Evolutionary conservation across 2,329 filamentous ascomycete species (phyloP), one percentile per base, ranked within the genome.

Genomic region (Fusarium sterilihyphosum): DNA sequence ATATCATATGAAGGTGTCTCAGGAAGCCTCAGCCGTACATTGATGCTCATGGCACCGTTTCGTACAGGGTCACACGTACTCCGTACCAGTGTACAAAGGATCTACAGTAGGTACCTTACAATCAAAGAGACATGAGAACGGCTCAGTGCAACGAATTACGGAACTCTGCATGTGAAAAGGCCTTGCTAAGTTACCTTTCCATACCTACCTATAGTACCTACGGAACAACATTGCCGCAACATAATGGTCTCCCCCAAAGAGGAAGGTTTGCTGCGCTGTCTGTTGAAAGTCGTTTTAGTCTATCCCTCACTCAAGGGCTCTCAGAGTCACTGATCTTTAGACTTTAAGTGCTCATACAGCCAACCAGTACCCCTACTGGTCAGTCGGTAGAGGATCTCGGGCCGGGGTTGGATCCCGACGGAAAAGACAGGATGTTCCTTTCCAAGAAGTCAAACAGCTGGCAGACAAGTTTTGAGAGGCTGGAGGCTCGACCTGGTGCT

Each of bases 331-430:
- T 31, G 38, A 31, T 41, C 43, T 65, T 54, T 56, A 38, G 40
- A 37, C 38, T 37, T 35, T 35, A 22, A 22, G 54, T 24, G 40
- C 54, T 44, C 29, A 46, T 46, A 18, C 31, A 43, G 22, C 26
- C 17, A 63, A 61, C 54, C 37, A 49, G 26, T 22, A 53, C 52
- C 35, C 64, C 49, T 40, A 54, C 52, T 54, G 35, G 41, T 37
- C 37, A 63, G 37, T 71, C 44, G 58, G 66, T 38, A 59, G 31
- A 73, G 44, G 53, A 60, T 57, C 66, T 68, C 71, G 71, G 67
- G 49, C 58, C 58, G 67, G 71, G 54, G 47, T 40, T 46, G 52
- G 71, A 61, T 71, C 67, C 71, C 71, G 71, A 71, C 62, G 49
- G 67, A 31, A 71, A 58, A 63, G 52, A 46, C n/a, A 61, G 40